These are phyloP conservation scores for Puya raimondii DNA, from an alignment of 176 grass and related monocot species.

Conservation along the genomic window DNA sequence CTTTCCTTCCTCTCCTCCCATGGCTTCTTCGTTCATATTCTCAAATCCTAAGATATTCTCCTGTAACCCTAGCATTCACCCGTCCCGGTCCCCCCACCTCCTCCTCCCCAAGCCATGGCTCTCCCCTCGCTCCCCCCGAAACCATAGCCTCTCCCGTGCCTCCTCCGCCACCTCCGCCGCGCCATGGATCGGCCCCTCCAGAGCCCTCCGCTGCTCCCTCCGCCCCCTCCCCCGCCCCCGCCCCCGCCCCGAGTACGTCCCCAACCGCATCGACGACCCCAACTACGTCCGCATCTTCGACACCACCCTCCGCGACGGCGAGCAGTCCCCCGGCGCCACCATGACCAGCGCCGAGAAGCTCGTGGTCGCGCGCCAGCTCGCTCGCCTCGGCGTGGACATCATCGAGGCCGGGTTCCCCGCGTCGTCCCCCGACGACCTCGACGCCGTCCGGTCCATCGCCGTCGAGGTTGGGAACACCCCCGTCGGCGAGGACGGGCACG, in stretches of 20 bases:
- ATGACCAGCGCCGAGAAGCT: slow-evolving; percentile 90
- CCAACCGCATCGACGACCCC: slow-evolving; percentile 55
- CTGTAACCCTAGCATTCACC: slow-evolving; percentile 1
- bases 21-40: slow-evolving; percentile 35
- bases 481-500: slow-evolving; percentile 40
- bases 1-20: slow-evolving; percentile 1
- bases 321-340: slow-evolving; percentile 82
- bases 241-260: slow-evolving; percentile 26
- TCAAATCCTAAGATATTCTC: slow-evolving; percentile 19
- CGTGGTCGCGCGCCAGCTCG: slow-evolving; percentile 63
- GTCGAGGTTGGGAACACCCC: slow-evolving; percentile 69
- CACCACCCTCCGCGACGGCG: slow-evolving; percentile 87
- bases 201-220: neutral
- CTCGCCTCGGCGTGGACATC: slow-evolving; percentile 82
- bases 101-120: neutral
- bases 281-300: slow-evolving; percentile 87
- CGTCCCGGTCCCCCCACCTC: slow-evolving; percentile 3
- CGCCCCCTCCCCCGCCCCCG: slow-evolving; percentile 6
- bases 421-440: slow-evolving; percentile 83
- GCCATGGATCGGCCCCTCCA: neutral
- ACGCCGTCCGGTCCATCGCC: slow-evolving; percentile 81
- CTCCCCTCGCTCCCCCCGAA: neutral
- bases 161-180: slow-evolving; percentile 20
- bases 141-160: slow-evolving; percentile 2
- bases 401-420: slow-evolving; percentile 90